Conservation (phyloP, 2,329 filamentous ascomycete species). For the Dendrostoma leiphaemia region DNA sequence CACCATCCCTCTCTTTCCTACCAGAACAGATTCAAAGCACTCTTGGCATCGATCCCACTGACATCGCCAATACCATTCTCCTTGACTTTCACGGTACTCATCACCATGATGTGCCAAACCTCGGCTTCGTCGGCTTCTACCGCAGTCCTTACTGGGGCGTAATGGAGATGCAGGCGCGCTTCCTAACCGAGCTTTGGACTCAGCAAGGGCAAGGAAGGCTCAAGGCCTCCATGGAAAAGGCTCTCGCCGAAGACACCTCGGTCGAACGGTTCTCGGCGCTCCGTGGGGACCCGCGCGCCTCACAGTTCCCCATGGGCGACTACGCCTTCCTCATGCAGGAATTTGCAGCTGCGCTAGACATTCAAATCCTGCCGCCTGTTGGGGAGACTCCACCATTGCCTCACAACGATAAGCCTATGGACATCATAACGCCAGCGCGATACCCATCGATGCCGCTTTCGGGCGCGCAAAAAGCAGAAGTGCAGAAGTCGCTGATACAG, state of each 20-base stretch:
- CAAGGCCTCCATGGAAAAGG: constrained; percentile 31
- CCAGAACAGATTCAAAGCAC: constrained; percentile 51
- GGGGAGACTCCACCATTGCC: constrained; percentile 36
- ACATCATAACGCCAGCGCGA: constrained; percentile 55
- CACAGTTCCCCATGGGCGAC: constrained; percentile 81
- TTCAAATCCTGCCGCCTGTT: constrained; percentile 41
- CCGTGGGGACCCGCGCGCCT: constrained; percentile 49
- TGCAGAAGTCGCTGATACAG: constrained; percentile 42
- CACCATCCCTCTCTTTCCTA: constrained; percentile 63
- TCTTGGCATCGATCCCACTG: constrained; percentile 55
- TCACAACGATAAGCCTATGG: constrained; percentile 42
- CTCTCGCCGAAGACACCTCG: constrained; percentile 43
- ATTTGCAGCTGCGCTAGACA: constrained; percentile 57
- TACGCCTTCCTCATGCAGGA: constrained; percentile 75
- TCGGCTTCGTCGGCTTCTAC: constrained; percentile 83
- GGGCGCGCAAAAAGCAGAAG: constrained; percentile 37
- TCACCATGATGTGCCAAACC: constrained; percentile 56
- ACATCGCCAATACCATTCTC: constrained; percentile 59
- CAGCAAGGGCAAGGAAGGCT: constrained; percentile 26
- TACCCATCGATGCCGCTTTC: constrained; percentile 45
- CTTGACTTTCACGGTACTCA: constrained; percentile 67
- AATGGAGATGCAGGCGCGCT: constrained; percentile 81
- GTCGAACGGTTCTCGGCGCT: constrained; percentile 48
- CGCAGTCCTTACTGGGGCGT: constrained; percentile 82
- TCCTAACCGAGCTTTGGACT: constrained; percentile 62